Evolutionary conservation across 148 eudicot species (phyloP), one percentile per base, ranked within the genome.

Genomic region (Camellia sinensis): DNA sequence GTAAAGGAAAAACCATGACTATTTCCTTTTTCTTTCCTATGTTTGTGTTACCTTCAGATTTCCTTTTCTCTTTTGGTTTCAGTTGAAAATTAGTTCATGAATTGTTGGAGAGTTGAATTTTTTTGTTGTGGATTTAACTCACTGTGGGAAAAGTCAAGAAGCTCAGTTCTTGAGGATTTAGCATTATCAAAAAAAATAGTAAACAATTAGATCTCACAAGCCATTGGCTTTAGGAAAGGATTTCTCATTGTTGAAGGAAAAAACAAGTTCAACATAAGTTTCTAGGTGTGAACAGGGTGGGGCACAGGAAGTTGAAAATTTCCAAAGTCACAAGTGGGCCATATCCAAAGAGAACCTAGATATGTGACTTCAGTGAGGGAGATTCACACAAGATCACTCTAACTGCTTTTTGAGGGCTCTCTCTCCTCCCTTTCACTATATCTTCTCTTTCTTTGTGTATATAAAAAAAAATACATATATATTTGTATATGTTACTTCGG

Each of bases 171-270:
- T 63, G 10, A 18, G 29, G 12, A 21, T n/a, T 1, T 63, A 9
- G 67, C 21, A 6, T 21, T 63, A 63, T 60, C 3, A 60, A 60
- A 15, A 60, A 60, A 60, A 15, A 60, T 5, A 21, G 2, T n/a
- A 63, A 6, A 63, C 67, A 63, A 22, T n/a, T 19, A 21, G 21
- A 40, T 7, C 40, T 63, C 9, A 6, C 67, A 63, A 59, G 10
- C 6, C 10, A 63, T 18, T 72, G 61, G 75, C 61, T 72, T 63
- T 53, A 52, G 45, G 29, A 57, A 72, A 72, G 60, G 62, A 72
- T 72, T 63, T 53, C n/a, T 13, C 29, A 29, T 12, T 3, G 3
- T 44, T 45, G 52, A 22, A 18, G 21, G 7, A 21, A 46, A 53
- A n/a, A 29, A 29, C 37, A 29, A 29, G 37, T 29, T 29, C 37